Base-by-base conservation (phyloP, 192 early-diverging fungal genomes). In the Globomyces pollinis-pini region DNA sequence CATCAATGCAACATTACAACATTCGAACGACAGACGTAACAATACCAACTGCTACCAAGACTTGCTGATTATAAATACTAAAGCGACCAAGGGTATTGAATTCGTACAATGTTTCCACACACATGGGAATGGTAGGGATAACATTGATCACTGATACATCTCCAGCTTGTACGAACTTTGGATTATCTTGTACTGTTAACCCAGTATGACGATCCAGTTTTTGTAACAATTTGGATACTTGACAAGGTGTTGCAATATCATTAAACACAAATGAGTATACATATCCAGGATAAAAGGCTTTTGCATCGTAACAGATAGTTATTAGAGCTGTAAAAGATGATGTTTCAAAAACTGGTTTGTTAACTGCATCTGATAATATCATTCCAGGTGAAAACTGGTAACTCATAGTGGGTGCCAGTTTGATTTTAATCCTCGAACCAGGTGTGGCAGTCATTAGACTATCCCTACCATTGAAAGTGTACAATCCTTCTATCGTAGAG, bases 161-260 rank as follows among this genome's bases (percentile, higher is more conserved):
- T 7, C 28, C 44, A 47, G 23, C 23, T 6, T 28, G 23, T 7
- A 47, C 23, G 23, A 28, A 47, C 28, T 26, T 21, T 12, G 44
- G 44, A 26, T 26, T 20, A 8, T 47, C 44, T 47, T 47, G 44
- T 1, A 47, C 0, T 26, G 28, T 26, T 26, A 28, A 28, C 2
- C 44, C 44, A 15, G 44, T 47, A 47, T 47, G 44, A 7, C 23
- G 44, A 47, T 47, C 44, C 15, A 47, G 15, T n/a, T 47, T 47
- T 47, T 47, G 44, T 28, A 47, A 28, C 21, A 47, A 26, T 15
- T 26, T 23, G 3, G 44, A 28, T 28, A 47, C 28, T 15, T 47
- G 44, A 47, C 44, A 47, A n/a, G n/a, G n/a, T n/a, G n/a, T n/a
- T n/a, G n/a, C n/a, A n/a, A n/a, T n/a, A n/a, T n/a, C n/a, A n/a